These are phyloP conservation scores for Cladobotryum protrusum DNA, from an alignment of 2,329 filamentous ascomycete species.

Conservation along the genomic window DNA sequence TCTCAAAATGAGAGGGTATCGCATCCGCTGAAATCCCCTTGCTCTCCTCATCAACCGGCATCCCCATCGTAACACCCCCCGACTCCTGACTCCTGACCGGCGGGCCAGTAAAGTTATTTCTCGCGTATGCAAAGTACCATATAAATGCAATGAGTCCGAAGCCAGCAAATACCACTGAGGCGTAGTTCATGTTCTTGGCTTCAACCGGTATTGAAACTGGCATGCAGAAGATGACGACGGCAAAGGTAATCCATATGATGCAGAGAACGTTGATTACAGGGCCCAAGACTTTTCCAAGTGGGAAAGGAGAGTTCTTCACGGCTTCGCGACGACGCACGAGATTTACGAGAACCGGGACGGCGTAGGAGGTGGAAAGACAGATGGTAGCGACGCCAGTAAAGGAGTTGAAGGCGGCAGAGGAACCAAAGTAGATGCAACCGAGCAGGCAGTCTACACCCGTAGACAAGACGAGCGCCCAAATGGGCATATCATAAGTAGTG, in stretches of 20 bases:
- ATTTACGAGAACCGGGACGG: slow-evolving; percentile 66
- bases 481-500: slow-evolving; percentile 59
- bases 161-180: slow-evolving; percentile 57
- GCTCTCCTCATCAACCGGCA: neutral
- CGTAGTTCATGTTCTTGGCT: slow-evolving; percentile 58
- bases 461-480: slow-evolving; percentile 63
- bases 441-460: slow-evolving; percentile 63
- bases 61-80: slow-evolving; percentile 1
- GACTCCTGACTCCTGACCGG: slow-evolving; percentile 20
- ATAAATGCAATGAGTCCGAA: slow-evolving; percentile 53
- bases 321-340: slow-evolving; percentile 60
- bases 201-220: slow-evolving; percentile 55
- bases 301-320: slow-evolving; percentile 60
- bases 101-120: slow-evolving; percentile 59
- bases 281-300: slow-evolving; percentile 64
- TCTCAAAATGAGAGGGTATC: too few relatives aligned
- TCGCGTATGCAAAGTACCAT: slow-evolving; percentile 59
- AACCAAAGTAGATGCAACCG: slow-evolving; percentile 74
- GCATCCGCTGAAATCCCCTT: too few relatives aligned
- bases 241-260: slow-evolving; percentile 63
- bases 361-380: slow-evolving; percentile 69
- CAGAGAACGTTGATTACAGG: slow-evolving; percentile 61
- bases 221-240: slow-evolving; percentile 72
- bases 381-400: slow-evolving; percentile 78
- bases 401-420: slow-evolving; percentile 68